Base-by-base conservation (phyloP, 2,329 filamentous ascomycete genomes). In the Dendrostoma leiphaemia region DNA sequence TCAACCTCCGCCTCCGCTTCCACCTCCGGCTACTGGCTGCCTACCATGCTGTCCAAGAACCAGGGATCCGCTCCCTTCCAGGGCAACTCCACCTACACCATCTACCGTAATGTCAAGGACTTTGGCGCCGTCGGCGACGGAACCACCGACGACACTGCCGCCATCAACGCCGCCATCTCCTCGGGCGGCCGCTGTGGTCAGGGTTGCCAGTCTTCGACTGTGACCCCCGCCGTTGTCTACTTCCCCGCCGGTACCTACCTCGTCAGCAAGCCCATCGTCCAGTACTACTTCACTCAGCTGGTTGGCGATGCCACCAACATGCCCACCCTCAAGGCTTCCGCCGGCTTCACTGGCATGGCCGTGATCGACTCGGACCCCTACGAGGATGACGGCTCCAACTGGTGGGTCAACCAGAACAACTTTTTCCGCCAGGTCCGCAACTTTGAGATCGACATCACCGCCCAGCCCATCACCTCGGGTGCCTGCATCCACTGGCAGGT, bases 221-320 rank as follows among this genome's bases (percentile, higher is more conserved):
- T 82, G n/a, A 84, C 85, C 1, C 93, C 93, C 0, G 93, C 90
- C 24, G 75, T 97, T 13, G 84, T 97, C 50, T 97, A 96, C 77
- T 96, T 97, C 76, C 92, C 91, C 35, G 78, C 90, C 10, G 92
- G 93, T 61, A 95, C 85, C 53, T 97, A 97, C 67, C 66, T 89
- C 17, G 86, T 97, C 63, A 90, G 85, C 67, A 81, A 78, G 64
- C 90, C 93, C 21, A 83, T 97, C 61, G 73, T 91, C 48, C 88
- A 91, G 69, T 88, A 87, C 71, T 97, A 97, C 79, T 96, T 96
- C 76, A 96, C 92, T 9, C 91, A 97, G 69, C 83, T 97, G 58
- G 79, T 97, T 32, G 93, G 93, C 54, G 91, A 97, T 74, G 85
- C 87, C 46, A 67, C 82, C 63, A 77, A 81, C 59, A 71, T 86